Evolutionary conservation across 2,329 filamentous ascomycete genomes (phyloP), one percentile per base, ranked within the genome.

Genomic region (Arthrobotrys musiformis): DNA sequence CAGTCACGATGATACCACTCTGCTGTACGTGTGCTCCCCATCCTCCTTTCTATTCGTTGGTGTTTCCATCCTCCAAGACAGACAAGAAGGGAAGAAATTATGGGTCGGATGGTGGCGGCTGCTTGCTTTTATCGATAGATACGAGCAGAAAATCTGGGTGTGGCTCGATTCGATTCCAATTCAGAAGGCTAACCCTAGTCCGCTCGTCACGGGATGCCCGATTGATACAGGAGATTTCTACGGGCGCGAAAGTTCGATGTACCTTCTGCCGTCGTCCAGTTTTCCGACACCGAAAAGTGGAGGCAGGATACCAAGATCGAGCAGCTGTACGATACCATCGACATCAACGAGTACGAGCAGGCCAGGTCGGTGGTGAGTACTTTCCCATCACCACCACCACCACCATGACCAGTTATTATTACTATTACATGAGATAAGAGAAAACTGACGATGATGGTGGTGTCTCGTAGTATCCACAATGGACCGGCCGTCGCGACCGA

Each of bases 231-330:
- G 78, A 93, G 94, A 76, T 97, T 91, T 83, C 86, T 97, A 61
- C 91, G 94, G 81, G 94, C 94, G 35, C 90, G 94, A 70, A 91
- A 90, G 83, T 97, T 94, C 86, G 85, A 91, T 28, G 88, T 92
- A 8, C 85, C 89, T 79, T 93, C 94, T 80, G 94, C 94, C 11
- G 90, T 90, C 82, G 87, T 85, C 74, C 94, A 97, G 84, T 97
- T 97, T 85, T 90, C 90, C 81, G 92, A 93, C 67, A 97, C 93
- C 0, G 93, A 97, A 84, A 89, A 92, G 73, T 97, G 94, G 92
- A 90, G 94, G 77, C 88, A 88, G 80, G 89, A 92, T 78, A 94
- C 94, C 83, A 86, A 92, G 79, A 88, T 97, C 58, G 89, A 93
- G 78, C 86, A 89, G 50, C 86, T 97, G 40, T 97, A 97, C 85